These are phyloP conservation scores for Diplotaxis tenuifolia DNA, from an alignment of 345 rosid genomes.

Conservation along the genomic window DNA sequence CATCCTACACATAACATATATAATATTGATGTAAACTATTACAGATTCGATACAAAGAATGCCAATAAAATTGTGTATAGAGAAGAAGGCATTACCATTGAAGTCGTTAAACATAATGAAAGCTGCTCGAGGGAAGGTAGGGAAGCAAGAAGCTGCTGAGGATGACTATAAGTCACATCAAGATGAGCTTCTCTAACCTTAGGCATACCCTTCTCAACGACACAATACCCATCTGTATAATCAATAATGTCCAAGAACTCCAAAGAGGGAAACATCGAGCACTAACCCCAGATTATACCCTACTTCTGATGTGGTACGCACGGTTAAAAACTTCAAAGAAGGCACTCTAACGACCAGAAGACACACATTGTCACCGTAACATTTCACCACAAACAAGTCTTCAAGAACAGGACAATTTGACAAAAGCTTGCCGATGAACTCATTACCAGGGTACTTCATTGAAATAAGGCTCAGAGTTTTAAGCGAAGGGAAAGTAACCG, in stretches of 20 bases:
- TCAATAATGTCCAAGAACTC: background rate
- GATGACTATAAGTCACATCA: background rate
- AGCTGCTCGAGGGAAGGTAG: background rate
- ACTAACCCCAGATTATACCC: background rate
- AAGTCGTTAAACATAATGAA: background rate
- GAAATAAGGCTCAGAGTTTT: background rate
- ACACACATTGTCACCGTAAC: background rate
- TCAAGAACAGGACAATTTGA: conserved; percentile 28
- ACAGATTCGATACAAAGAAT: background rate
- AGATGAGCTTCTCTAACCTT: background rate
- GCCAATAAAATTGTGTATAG: too few relatives aligned
- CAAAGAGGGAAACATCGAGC: background rate
- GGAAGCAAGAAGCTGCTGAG: background rate
- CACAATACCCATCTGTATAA: background rate
- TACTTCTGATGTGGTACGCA: background rate
- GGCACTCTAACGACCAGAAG: background rate
- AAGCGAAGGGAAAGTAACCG: background rate
- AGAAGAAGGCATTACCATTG: background rate
- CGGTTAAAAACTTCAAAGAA: background rate
- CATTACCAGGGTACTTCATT: background rate
- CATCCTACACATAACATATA: background rate
- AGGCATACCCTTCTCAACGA: background rate
- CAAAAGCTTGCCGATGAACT: background rate
- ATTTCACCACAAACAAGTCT: background rate
- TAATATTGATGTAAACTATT: background rate